Conservation (phyloP, 208 protist species). For the Trypanosoma conorhini region DNA sequence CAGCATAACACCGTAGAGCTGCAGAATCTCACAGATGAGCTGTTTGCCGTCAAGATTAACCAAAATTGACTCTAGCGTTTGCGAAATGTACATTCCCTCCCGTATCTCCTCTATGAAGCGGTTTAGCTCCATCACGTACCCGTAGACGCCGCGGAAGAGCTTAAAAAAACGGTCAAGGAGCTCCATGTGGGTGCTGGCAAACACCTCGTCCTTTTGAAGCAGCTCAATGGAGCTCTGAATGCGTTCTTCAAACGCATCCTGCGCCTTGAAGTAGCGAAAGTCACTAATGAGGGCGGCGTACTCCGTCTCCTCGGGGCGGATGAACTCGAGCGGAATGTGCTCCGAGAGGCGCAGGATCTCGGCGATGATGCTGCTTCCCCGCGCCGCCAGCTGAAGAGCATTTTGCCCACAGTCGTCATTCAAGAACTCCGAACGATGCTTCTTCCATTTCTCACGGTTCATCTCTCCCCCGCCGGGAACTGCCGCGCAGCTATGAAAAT, state of each 20-base stretch:
- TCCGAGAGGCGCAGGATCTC: slow-evolving; percentile 92
- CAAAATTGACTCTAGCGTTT: slow-evolving; percentile 94
- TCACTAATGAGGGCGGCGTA: slow-evolving; percentile 93
- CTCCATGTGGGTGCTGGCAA: slow-evolving; percentile 92
- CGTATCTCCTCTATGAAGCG: slow-evolving; percentile 92
- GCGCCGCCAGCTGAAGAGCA: slow-evolving; percentile 84
- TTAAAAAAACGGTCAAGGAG: slow-evolving; percentile 97
- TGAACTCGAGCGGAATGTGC: slow-evolving; percentile 92
- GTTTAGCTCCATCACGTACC: slow-evolving; percentile 94
- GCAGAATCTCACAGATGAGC: slow-evolving; percentile 92
- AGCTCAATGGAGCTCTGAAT: slow-evolving; percentile 68
- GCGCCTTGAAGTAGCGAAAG: slow-evolving; percentile 91
- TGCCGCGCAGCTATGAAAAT: not conserved
- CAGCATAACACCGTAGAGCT: slow-evolving; percentile 97
- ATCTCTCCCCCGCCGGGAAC: slow-evolving; percentile 1
- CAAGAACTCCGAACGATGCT: slow-evolving; percentile 71
- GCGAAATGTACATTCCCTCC: slow-evolving; percentile 86
- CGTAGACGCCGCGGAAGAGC: slow-evolving; percentile 96
- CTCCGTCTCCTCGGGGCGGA: slow-evolving; percentile 39
- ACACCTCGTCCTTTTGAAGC: slow-evolving; percentile 71
- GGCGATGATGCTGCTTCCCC: slow-evolving; percentile 94
- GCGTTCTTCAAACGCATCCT: slow-evolving; percentile 74
- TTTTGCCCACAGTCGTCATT: slow-evolving; percentile 92
- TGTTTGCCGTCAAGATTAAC: slow-evolving; percentile 96
- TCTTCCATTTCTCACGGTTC: slow-evolving; percentile 24